Conservation (phyloP, 2,329 filamentous ascomycete species). For the Calonectria pseudoreteaudii region DNA sequence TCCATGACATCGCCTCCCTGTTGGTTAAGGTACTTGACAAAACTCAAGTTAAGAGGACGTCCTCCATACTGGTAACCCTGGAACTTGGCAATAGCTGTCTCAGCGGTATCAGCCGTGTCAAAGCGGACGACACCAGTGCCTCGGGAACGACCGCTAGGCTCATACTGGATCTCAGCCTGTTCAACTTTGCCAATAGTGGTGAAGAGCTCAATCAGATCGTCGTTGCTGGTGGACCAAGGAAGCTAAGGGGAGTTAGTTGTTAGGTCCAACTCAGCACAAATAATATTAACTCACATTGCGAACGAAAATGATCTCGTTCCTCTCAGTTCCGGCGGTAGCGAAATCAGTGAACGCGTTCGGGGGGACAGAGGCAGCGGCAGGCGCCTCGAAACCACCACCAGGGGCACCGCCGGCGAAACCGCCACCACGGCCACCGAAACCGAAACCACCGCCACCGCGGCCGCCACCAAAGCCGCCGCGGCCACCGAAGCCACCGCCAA, state of each 20-base stretch:
- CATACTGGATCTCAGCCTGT: conserved; percentile 99
- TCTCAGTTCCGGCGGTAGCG: conserved; percentile 87
- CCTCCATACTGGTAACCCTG: conserved; percentile 97
- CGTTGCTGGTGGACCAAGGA: conserved; percentile 98
- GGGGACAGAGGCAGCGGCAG: conserved; percentile 58
- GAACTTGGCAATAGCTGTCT: conserved; percentile 96
- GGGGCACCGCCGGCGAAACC: conserved; percentile 45
- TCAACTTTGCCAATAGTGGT: conserved; percentile 98
- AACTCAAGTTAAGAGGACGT: conserved; percentile 91
- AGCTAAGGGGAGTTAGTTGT: conserved; percentile 67
- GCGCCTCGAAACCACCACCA: conserved; percentile 58
- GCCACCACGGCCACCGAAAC: conserved; percentile 45
- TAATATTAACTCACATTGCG: conserved; percentile 81
- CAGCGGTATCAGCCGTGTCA: conserved; percentile 83
- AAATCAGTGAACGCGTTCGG: conserved; percentile 96
- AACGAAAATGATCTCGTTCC: conserved; percentile 88
- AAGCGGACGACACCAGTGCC: conserved; percentile 98
- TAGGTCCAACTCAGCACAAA: background rate
- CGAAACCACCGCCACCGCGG: conserved; percentile 71
- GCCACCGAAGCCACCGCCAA: conserved; percentile 66
- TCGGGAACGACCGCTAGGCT: conserved; percentile 93
- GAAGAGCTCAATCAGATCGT: conserved; percentile 96
- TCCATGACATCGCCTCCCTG: conserved; percentile 82
- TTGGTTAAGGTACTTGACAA: conserved; percentile 89
- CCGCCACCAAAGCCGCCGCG: conserved; percentile 64